Base-by-base conservation (phyloP, 2,329 filamentous ascomycete species). In the Penicillium hesseltinei region DNA sequence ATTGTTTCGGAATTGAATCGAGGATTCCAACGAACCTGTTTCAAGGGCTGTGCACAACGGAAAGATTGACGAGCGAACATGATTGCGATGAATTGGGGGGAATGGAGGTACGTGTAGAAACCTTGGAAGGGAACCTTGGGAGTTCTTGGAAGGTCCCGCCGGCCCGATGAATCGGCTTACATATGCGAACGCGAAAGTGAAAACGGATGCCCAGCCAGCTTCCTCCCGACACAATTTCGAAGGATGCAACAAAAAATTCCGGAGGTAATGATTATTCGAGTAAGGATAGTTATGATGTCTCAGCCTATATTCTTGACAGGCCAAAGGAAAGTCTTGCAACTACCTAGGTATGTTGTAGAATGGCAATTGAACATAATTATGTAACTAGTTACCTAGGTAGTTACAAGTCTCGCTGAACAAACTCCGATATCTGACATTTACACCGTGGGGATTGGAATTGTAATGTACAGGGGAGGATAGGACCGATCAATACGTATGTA, bases 41-140 rank as follows among this genome's bases (percentile, higher is more conserved):
- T 84, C 65, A 89, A 74, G 64, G 88, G 86, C 77, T 86, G 84
- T 53, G 82, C 82, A 66, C 81, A 82, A 71, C 87, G 83, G 71
- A 89, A 81, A 62, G 81, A 79, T 68, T 85, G 81, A 80, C 88
- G 81, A 61, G 87, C 81, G 71, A 90, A 88, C 86, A 91, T 89
- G 64, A 71, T 84, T 69, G 60, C 51, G 42, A 45, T 51, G n/a
- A 58, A 61, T 60, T 52, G 50, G 17, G 50, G 21, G 21, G 6
- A 44, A 36, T 54, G 55, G 48, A 38, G 44, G 62, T 54, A 45
- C 31, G 3, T 5, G 31, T 13, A 33, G 31, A 13, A 33, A 13
- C 2, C 5, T 33, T 33, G 31, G 31, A 33, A 42, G 44, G 51
- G 38, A 45, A 48, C 31, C 23, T 4, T 39, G 35, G 35, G 23